phyloP scores from a whole-genome alignment of 179 eudicot genomes.

The Sideroxylon spinosum region DNA sequence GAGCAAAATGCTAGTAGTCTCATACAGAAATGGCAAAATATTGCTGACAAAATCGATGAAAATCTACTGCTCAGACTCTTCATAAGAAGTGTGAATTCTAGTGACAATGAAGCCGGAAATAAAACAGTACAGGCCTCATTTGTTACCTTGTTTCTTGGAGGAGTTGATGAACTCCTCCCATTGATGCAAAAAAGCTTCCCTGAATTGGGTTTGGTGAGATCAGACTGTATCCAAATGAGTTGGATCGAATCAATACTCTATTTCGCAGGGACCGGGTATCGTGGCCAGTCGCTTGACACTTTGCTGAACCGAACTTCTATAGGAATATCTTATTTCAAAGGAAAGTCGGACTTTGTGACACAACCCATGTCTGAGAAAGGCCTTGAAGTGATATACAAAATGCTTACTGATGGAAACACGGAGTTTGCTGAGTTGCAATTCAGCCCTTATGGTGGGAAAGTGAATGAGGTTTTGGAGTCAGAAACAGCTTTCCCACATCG shows the following conservation, averaged over 20 bases:
- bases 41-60: background rate
- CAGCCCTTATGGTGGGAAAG: slow-evolving; percentile 7
- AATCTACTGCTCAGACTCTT: background rate
- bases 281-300: background rate
- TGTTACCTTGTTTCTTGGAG: slow-evolving; percentile 16
- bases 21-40: background rate
- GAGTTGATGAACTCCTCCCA: slow-evolving; percentile 12
- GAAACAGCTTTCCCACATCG: slow-evolving; percentile 6
- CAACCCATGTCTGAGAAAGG: slow-evolving; percentile 5
- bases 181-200: slow-evolving; percentile 19
- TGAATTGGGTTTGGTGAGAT: slow-evolving; percentile 6
- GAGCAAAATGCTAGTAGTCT: slow-evolving; percentile 7
- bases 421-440: background rate
- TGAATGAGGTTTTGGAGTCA: background rate
- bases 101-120: background rate
- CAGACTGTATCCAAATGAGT: slow-evolving; percentile 13
- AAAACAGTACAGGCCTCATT: slow-evolving; percentile 11
- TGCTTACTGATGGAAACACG: background rate
- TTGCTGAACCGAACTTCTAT: background rate
- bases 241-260: slow-evolving; percentile 14
- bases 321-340: background rate
- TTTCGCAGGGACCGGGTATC: background rate
- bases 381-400: background rate
- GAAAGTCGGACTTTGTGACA: slow-evolving; percentile 16
- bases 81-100: background rate